phyloP scores from a whole-genome alignment of 768 basidiomycete genomes.

The Baorangia bicolor region DNA sequence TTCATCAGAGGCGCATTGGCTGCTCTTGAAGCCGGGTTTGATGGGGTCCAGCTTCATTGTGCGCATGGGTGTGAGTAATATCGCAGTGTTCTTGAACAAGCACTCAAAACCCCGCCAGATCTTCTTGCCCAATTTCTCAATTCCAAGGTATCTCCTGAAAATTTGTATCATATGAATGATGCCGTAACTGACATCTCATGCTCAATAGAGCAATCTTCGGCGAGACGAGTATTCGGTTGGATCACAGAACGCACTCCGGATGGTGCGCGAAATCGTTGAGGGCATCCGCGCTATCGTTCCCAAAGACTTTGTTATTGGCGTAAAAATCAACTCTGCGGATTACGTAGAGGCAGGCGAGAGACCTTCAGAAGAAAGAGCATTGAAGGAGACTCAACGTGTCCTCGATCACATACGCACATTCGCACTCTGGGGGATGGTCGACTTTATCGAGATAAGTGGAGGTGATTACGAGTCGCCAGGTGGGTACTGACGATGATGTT shows the following conservation, averaged over 20 bases:
- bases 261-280: slow-evolving; percentile 55
- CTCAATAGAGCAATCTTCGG: slow-evolving; percentile 48
- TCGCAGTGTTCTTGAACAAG: background rate
- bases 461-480: slow-evolving; percentile 83
- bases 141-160: slow-evolving; percentile 48
- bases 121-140: slow-evolving; percentile 78
- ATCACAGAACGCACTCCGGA: slow-evolving; percentile 45
- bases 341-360: slow-evolving; percentile 44
- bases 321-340: slow-evolving; percentile 83
- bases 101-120: slow-evolving; percentile 41
- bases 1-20: slow-evolving; percentile 70
- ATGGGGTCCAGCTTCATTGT: slow-evolving; percentile 83
- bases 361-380: slow-evolving; percentile 32
- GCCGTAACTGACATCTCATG: background rate
- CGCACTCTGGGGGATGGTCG: slow-evolving; percentile 62
- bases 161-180: slow-evolving; percentile 13
- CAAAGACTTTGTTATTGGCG: slow-evolving; percentile 62
- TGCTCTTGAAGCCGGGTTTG: slow-evolving; percentile 71
- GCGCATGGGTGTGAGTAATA: slow-evolving; percentile 77
- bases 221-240: slow-evolving; percentile 57
- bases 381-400: slow-evolving; percentile 38
- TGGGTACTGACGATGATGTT: slow-evolving; percentile 25
- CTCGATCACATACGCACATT: slow-evolving; percentile 61
- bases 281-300: slow-evolving; percentile 57
- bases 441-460: slow-evolving; percentile 87